Evolutionary conservation across 2,329 filamentous ascomycete species (phyloP).

Genomic region (Pezicula radicicola): DNA sequence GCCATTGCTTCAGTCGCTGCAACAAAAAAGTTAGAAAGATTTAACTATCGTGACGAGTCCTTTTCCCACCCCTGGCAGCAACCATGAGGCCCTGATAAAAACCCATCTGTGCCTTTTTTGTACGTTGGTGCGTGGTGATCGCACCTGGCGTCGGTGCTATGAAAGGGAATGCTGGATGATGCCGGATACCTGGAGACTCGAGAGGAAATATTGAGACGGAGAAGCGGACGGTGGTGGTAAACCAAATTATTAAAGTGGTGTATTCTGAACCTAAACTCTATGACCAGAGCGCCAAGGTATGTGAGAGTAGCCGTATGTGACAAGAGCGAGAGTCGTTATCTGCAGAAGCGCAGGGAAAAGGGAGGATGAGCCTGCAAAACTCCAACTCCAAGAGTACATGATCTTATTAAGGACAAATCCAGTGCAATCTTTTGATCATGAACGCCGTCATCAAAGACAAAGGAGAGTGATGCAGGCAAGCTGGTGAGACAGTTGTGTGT

Average conservation of each 20-base stretch:
- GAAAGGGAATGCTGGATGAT: background rate
- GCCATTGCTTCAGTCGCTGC: constrained; percentile 24
- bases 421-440: constrained; percentile 19
- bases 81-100: constrained; percentile 11
- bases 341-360: constrained; percentile 18
- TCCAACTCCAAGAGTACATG: constrained; percentile 16
- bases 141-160: background rate
- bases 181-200: background rate
- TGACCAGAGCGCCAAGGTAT: constrained; percentile 3
- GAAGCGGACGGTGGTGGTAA: background rate
- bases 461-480: constrained; percentile 1
- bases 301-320: constrained; percentile 18
- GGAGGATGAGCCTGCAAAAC: constrained; percentile 13
- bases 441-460: constrained; percentile 13
- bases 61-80: constrained; percentile 12
- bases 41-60: constrained; percentile 24
- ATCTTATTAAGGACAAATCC: constrained; percentile 21
- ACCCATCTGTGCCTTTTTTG: background rate
- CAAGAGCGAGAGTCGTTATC: constrained; percentile 25
- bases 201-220: background rate
- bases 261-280: background rate
- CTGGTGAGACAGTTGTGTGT: background rate
- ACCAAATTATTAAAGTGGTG: background rate
- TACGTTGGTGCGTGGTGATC: background rate
- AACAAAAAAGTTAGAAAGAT: constrained; percentile 18